These are phyloP conservation scores for Ettlia oleoabundans DNA, from an alignment of 139 green algal species.

Conservation along the genomic window DNA sequence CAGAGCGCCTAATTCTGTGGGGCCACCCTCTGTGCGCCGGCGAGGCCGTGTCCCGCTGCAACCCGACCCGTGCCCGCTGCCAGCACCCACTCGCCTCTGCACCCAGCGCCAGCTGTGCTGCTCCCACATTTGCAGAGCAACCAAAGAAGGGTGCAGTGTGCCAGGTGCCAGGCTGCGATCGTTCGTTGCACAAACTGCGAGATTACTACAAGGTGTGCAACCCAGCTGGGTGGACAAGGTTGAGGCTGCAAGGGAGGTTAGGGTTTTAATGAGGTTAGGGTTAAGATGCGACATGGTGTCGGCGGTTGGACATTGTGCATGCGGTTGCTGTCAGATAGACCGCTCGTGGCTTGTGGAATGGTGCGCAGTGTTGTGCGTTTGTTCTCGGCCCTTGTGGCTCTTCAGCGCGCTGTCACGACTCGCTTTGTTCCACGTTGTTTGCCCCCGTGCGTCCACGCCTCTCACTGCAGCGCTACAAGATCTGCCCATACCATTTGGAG, in stretches of 20 bases:
- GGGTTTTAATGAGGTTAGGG: too few species aligned
- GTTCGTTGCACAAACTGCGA: slow-evolving; percentile 47
- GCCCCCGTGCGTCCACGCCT: neutral
- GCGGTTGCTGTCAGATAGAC: too few species aligned
- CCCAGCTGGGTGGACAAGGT: too few species aligned
- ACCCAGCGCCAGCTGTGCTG: neutral
- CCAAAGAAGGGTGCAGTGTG: slow-evolving; percentile 34
- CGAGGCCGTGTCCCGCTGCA: neutral
- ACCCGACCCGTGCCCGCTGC: neutral
- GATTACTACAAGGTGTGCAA: slow-evolving; percentile 60
- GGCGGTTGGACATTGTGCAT: too few species aligned
- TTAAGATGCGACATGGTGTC: too few species aligned
- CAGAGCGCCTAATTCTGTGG: too few species aligned
- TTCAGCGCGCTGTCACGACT: neutral
- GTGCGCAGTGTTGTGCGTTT: too few species aligned
- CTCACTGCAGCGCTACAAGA: slow-evolving; percentile 73
- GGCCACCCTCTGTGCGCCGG: too few species aligned
- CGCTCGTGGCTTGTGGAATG: too few species aligned
- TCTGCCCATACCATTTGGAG: slow-evolving; percentile 82
- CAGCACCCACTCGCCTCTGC: neutral
- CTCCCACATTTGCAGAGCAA: slow-evolving; percentile 2
- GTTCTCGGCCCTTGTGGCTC: too few species aligned
- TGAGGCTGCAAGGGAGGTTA: too few species aligned
- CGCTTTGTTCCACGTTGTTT: neutral
- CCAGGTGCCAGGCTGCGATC: slow-evolving; percentile 44